These are phyloP conservation scores for Rosa multiflora DNA, from an alignment of 306 rosid genomes.

Conservation along the genomic window DNA sequence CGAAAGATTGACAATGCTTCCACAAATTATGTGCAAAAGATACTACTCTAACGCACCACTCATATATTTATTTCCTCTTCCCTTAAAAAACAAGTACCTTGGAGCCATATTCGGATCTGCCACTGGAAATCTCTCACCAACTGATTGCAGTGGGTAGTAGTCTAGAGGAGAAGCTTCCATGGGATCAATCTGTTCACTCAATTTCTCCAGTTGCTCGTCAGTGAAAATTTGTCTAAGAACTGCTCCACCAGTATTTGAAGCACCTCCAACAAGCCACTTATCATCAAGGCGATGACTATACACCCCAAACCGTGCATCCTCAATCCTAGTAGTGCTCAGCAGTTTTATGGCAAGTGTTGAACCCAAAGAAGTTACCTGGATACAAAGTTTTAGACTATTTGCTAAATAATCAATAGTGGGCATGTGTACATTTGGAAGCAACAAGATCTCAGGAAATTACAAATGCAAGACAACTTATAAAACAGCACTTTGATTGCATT, in stretches of 20 bases:
- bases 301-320: slow-evolving; percentile 90
- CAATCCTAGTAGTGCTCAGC: slow-evolving; percentile 73
- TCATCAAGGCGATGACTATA: slow-evolving; percentile 98
- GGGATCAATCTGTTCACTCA: slow-evolving; percentile 76
- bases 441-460: not conserved
- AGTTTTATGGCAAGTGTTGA: slow-evolving; percentile 93
- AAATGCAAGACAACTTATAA: slow-evolving; percentile 13
- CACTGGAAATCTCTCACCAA: slow-evolving; percentile 87
- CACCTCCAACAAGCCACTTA: slow-evolving; percentile 98
- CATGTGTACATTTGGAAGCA: slow-evolving; percentile 11
- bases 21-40: not conserved
- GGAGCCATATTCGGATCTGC: slow-evolving; percentile 80
- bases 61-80: not conserved
- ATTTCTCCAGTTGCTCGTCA: slow-evolving; percentile 59
- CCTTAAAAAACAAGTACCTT: slow-evolving; percentile 44
- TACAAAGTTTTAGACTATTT: not conserved
- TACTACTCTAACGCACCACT: not conserved
- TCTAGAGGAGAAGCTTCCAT: slow-evolving; percentile 60
- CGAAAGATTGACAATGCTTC: not conserved
- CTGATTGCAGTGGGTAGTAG: slow-evolving; percentile 74
- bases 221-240: slow-evolving; percentile 79
- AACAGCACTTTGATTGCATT: slow-evolving; percentile 5
- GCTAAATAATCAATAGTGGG: not conserved
- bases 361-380: slow-evolving; percentile 91
- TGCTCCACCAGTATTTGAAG: slow-evolving; percentile 94